These are phyloP conservation scores for Eucalyptus melliodora DNA, from an alignment of 345 rosid species.

Conservation along the genomic window DNA sequence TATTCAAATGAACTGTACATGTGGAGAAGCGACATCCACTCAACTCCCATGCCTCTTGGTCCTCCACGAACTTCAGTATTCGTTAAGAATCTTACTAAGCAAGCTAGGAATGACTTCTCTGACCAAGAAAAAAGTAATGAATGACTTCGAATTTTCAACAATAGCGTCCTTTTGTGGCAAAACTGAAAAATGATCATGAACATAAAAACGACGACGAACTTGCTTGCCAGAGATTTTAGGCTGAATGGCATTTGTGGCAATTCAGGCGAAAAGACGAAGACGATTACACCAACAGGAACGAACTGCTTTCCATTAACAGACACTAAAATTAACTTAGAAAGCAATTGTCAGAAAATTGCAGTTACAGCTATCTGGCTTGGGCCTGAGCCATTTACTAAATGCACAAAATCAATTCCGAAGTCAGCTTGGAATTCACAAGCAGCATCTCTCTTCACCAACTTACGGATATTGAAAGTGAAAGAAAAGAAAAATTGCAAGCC, in stretches of 20 bases:
- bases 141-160: neutral
- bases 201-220: neutral
- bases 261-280: neutral
- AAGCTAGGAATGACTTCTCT: neutral
- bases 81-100: neutral
- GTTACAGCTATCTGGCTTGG: neutral
- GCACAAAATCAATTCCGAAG: neutral
- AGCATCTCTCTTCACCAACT: neutral
- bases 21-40: neutral
- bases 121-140: neutral
- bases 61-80: neutral
- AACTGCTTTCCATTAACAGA: neutral
- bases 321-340: neutral
- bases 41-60: neutral
- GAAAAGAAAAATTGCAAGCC: neutral
- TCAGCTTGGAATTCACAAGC: neutral
- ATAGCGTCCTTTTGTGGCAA: neutral
- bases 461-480: neutral
- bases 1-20: neutral
- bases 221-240: neutral
- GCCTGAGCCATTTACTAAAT: neutral
- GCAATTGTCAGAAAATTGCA: neutral
- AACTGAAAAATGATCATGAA: neutral
- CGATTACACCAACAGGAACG: neutral
- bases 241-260: neutral